These are phyloP conservation scores for Yarrowia phangngaensis DNA, from an alignment of 805 yeast species.

Conservation along the genomic window DNA sequence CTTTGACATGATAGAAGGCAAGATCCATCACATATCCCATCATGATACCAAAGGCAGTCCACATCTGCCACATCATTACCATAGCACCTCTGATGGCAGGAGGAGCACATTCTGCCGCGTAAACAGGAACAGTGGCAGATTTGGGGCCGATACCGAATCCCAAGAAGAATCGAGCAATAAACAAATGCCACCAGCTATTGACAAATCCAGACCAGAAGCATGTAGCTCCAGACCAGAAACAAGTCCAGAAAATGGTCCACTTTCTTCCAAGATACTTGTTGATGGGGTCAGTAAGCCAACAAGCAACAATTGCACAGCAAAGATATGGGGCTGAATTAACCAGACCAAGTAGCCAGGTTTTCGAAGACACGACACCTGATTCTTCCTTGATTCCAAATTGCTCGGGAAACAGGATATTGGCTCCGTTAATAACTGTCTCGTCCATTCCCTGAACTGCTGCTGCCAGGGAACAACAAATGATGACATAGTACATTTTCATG, in stretches of 20 bases:
- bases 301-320: conserved; percentile 53
- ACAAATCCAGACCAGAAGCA: conserved; percentile 64
- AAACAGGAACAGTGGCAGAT: conserved; percentile 65
- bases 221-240: conserved; percentile 54
- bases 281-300: conserved; percentile 53
- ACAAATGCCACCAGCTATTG: conserved; percentile 57
- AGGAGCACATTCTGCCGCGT: conserved; percentile 60
- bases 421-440: conserved; percentile 67
- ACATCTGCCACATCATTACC: conserved; percentile 69
- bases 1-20: conserved; percentile 42
- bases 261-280: conserved; percentile 56
- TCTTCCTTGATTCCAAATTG: conserved; percentile 30
- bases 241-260: conserved; percentile 55
- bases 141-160: conserved; percentile 67
- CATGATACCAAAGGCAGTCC: conserved; percentile 72
- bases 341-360: conserved; percentile 51
- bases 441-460: conserved; percentile 74
- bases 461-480: conserved; percentile 60
- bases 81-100: conserved; percentile 58
- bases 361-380: conserved; percentile 31
- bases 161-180: conserved; percentile 55
- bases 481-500: conserved; percentile 44
- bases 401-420: conserved; percentile 46
- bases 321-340: conserved; percentile 65
- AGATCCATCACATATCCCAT: conserved; percentile 59